phyloP scores from a whole-genome alignment of 805 yeast genomes.

The Wickerhamomyces bovis region DNA sequence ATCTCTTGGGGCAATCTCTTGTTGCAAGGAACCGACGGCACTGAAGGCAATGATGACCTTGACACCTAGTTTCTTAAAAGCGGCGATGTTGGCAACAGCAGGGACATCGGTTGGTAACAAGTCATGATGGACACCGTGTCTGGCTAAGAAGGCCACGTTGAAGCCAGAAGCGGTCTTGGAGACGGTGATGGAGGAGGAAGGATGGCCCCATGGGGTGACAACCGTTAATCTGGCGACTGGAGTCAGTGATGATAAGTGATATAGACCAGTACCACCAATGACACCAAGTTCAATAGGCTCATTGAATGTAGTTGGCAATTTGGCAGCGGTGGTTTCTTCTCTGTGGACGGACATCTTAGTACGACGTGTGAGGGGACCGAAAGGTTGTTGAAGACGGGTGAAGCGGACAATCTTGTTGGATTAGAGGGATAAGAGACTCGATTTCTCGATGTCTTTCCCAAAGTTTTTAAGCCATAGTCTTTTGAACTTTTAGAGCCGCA shows the following conservation, averaged over 20 bases:
- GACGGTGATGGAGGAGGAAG: conserved; percentile 90
- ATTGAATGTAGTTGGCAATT: conserved; percentile 43
- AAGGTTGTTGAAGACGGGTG: conserved; percentile 1
- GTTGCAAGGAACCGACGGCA: conserved; percentile 93
- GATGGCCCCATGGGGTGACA: conserved; percentile 96
- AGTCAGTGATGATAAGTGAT: conserved; percentile 71
- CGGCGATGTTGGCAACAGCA: conserved; percentile 90
- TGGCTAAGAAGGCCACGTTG: conserved; percentile 87
- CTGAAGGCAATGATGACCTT: conserved; percentile 85
- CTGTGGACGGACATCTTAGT: conserved; percentile 23
- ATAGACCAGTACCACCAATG: conserved; percentile 98
- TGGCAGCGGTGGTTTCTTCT: conserved; percentile 15
- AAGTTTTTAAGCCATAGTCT: not conserved
- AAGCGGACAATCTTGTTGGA: conserved; percentile 4
- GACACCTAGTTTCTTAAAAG: conserved; percentile 82
- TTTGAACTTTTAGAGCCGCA: not conserved
- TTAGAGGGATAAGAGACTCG: not conserved
- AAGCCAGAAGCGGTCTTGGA: conserved; percentile 72
- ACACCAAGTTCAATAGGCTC: conserved; percentile 78
- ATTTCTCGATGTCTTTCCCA: not conserved
- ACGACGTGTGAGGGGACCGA: not conserved
- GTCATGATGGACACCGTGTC: conserved; percentile 92
- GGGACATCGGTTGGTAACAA: conserved; percentile 91
- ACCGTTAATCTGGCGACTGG: conserved; percentile 81
- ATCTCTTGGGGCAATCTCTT: conserved; percentile 87